phyloP scores from a whole-genome alignment of 371 early-diverging fungal species.

The Lichtheimia ornata region DNA sequence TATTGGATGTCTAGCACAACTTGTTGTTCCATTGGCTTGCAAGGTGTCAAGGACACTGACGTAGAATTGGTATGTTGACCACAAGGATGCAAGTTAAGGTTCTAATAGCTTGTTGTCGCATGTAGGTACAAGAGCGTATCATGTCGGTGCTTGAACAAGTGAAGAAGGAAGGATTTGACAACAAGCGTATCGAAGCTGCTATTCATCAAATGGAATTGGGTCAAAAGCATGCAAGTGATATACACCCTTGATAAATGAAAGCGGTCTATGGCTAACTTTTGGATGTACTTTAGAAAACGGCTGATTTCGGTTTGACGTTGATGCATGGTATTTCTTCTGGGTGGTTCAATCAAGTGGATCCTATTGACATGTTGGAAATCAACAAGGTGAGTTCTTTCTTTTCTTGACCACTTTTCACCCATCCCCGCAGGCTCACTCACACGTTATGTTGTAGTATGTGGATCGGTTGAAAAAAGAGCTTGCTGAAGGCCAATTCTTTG shows the following conservation, averaged over 20 bases:
- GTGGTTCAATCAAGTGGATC: conserved; percentile 91
- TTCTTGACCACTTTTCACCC: too few relatives aligned
- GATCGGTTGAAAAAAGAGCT: conserved; percentile 70
- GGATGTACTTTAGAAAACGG: conserved; percentile 64
- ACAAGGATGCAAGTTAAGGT: not conserved
- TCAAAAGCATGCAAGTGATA: conserved; percentile 74
- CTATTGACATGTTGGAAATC: conserved; percentile 81
- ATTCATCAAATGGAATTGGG: conserved; percentile 90
- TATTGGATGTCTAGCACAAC: conserved; percentile 34
- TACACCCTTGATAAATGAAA: not conserved
- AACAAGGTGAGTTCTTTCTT: conserved; percentile 53
- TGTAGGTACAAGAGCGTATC: conserved; percentile 71
- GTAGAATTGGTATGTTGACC: conserved; percentile 42
- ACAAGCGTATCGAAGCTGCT: conserved; percentile 81
- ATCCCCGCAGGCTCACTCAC: too few relatives aligned
- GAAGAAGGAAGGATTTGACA: conserved; percentile 75
- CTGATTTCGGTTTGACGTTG: conserved; percentile 85
- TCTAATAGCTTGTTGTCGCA: not conserved
- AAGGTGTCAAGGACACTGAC: conserved; percentile 64
- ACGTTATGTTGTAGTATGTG: conserved; percentile 56
- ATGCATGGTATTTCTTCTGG: conserved; percentile 78
- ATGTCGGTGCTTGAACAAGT: conserved; percentile 67
- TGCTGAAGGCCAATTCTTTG: conserved; percentile 69
- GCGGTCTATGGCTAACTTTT: not conserved
- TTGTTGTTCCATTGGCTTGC: conserved; percentile 68